Conservation (phyloP, 176 grass and related monocot genomes). For the Rhynchospora tenuis region DNA sequence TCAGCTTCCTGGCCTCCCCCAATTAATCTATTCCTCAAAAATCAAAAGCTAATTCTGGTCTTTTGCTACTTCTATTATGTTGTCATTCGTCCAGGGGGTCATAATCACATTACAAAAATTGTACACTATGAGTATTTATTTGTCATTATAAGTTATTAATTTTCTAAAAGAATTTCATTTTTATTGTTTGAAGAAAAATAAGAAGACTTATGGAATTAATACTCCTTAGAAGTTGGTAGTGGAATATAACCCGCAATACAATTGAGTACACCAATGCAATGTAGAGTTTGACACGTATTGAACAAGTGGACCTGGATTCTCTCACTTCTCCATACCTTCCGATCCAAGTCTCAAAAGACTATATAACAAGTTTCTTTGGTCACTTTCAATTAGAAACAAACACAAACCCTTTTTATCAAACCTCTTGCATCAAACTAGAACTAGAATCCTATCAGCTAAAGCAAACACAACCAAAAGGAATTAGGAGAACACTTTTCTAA, state of each 20-base stretch:
- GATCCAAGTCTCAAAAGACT: conserved; percentile 12
- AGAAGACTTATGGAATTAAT: neutral
- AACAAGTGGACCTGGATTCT: conserved; percentile 13
- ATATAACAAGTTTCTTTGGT: conserved; percentile 26
- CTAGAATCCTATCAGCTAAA: neutral
- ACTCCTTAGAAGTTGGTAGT: neutral
- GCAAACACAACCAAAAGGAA: neutral
- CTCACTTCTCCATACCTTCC: conserved; percentile 9
- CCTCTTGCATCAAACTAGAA: neutral
- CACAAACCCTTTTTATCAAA: neutral
- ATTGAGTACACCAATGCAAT: neutral
- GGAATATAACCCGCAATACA: neutral
- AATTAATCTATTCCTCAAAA: conserved; percentile 7
- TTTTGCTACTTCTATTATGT: neutral
- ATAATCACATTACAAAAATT: neutral
- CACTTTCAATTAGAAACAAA: conserved; percentile 19
- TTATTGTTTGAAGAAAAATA: no score
- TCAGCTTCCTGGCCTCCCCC: neutral
- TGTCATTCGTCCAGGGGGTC: neutral
- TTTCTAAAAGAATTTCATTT: no score
- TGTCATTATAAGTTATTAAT: neutral
- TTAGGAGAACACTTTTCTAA: neutral
- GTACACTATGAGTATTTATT: neutral
- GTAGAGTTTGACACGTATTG: neutral
- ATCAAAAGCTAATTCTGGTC: neutral